Base-by-base conservation (phyloP, 2,329 filamentous ascomycete genomes). In the Aureobasidium sp. region DNA sequence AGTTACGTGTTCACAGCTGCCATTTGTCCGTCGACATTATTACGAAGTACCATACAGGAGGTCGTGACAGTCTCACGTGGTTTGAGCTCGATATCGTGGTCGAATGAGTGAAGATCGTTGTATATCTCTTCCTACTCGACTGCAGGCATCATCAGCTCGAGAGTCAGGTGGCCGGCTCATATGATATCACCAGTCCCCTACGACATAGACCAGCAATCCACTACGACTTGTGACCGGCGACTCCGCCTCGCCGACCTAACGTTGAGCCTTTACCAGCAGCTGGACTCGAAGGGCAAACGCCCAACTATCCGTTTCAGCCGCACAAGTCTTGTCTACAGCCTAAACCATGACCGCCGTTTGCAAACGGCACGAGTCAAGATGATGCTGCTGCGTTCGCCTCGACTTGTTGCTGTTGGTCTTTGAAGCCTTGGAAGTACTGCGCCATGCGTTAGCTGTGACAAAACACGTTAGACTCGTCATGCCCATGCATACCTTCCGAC, bases 401-500 rank as follows among this genome's bases (percentile, higher is more conserved):
- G 32, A 37, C 43, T 43, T 59, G 55, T 43, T 60, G 57, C 46
- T 60, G 62, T 27, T 53, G 41, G 24, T 67, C 61, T 59, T 68
- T 71, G 67, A 74, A 74, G 50, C 72, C 72, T 66, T 73, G 67
- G 60, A 74, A 74, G 51, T 73, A 74, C 70, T 72, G 43, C n/a
- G 53, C n/a, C 29, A 26, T 50, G 6, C 32, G 41, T 66, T 63
- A 66, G 63, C 36, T 50, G 24, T 34, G 20, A 34, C 41, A 44
- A 46, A 44, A n/a, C 17, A 43, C 29, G 29, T 43, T 36, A 24
- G 48, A 26, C 37, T 46, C 27, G 24, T 48, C 39, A n/a, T 29
- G 41, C 29, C 15, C 51, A 37, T 60, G 46, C 66, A 55, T 60
- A 71, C 71, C 66, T 80, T 84, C 71, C 82, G 82, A 63, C 87